Base-by-base conservation (phyloP, 352 stramenopile genomes). In the Globisporangium abappressorium region DNA sequence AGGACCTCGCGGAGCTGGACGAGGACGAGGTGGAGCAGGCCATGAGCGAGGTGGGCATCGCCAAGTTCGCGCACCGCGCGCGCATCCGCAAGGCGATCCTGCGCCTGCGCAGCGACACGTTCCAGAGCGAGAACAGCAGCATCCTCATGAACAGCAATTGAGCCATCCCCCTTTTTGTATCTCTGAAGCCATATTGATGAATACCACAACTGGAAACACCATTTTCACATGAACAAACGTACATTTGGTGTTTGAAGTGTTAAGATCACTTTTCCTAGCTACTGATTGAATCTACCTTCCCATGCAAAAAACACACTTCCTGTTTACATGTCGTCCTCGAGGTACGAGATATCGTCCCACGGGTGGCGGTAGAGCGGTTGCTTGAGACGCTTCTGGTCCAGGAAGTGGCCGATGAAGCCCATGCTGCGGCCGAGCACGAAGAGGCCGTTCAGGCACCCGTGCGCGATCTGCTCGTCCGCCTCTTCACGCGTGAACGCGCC, bases 371-470 rank as follows among this genome's bases (percentile, higher is more conserved):
- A 99, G n/a, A 99, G 81, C 57, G 93, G 93, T 81, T 99, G 96
- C 83, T 98, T 98, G 58, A 99, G 87, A 49, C 97, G 87, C 85
- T 98, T 99, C 79, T 99, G 97, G 84, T 99, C 97, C 53, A 99
- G 79, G 78, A 96, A 98, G 82, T 99, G 97, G 18, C 97, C 95
- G 69, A 97, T 97, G 77, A 97, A 97, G 66, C 89, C 91, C 65
- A 97, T 96, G 71, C 81, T 92, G 49, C 86, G 82, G 56, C 86
- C 87, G 11, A 94, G 77, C 72, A 95, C 87, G 66, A 97, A 97
- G 34, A 99, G 80, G 6, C 95, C 97, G 84, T 99, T 99, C 51
- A 99, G 85, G 73, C 94, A 98, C 54, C 96, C 95, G 78, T 98
- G 94, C 62, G 86, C 85, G 67, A 99, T 97, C 69, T 98, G 87